Percentiles rank a stretch among this genome's conserved stretches.
phyloP scores from a whole-genome alignment of 257 asterid genomes.

The Rubia yunnanensis region DNA sequence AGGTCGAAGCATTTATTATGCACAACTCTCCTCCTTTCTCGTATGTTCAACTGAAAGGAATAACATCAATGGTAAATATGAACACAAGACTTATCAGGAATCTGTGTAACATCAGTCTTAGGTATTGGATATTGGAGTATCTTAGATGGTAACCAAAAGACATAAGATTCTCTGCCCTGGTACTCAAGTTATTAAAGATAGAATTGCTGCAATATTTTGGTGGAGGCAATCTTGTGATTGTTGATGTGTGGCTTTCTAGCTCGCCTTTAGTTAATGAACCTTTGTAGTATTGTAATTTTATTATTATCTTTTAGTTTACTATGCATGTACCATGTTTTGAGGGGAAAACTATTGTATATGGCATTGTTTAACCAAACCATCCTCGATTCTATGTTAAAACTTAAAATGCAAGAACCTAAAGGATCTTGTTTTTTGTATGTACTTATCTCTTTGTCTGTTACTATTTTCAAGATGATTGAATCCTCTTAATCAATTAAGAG shows the following conservation, averaged over 20 bases:
- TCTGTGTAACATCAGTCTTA: conserved; percentile 66
- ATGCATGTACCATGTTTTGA: too few relatives aligned
- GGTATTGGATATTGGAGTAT: conserved; percentile 87
- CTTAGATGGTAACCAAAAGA: conserved; percentile 71
- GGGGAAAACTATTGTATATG: too few relatives aligned
- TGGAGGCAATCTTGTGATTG: conserved; percentile 48
- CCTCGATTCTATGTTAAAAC: too few relatives aligned
- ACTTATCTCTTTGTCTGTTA: not conserved
- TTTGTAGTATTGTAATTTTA: too few relatives aligned
- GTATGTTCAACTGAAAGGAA: conserved; percentile 81
- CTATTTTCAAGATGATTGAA: not conserved
- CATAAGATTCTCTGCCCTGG: conserved; percentile 57
- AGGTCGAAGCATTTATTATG: conserved; percentile 88
- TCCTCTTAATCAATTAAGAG: not conserved
- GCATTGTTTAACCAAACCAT: too few relatives aligned
- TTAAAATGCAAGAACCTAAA: too few relatives aligned
- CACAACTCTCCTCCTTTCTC: conserved; percentile 87
- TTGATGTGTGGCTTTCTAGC: not conserved
- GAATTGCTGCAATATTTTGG: conserved; percentile 71
- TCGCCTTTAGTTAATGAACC: too few relatives aligned
- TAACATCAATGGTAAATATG: conserved; percentile 68
- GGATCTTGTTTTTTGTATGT: too few relatives aligned
- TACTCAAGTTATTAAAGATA: conserved; percentile 82
- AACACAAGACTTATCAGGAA: conserved; percentile 46
- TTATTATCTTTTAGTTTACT: too few relatives aligned